phyloP scores from a whole-genome alignment of 1,139 yeast species.

The Hemisphaericaspora subhashii region DNA sequence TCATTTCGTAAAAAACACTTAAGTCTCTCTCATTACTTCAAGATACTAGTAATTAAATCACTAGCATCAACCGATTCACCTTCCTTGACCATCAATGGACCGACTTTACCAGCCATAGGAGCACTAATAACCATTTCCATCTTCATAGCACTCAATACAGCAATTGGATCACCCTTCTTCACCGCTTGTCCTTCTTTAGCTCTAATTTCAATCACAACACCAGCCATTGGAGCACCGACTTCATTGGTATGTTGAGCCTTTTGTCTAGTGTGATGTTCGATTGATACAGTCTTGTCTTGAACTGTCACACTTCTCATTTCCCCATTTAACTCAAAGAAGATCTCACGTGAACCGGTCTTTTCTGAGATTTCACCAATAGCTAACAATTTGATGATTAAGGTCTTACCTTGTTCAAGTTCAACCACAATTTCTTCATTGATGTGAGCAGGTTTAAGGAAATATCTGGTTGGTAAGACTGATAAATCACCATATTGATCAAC shows the following conservation, averaged over 20 bases:
- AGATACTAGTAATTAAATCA: slow-evolving; percentile 61
- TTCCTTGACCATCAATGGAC: slow-evolving; percentile 73
- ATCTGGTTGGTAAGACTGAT: slow-evolving; percentile 89
- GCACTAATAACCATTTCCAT: slow-evolving; percentile 99
- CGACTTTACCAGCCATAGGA: slow-evolving; percentile 81
- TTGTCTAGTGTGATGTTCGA: slow-evolving; percentile 82
- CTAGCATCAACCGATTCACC: slow-evolving; percentile 96
- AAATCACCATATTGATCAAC: slow-evolving; percentile 85
- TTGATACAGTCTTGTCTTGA: slow-evolving; percentile 81
- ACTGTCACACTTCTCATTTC: slow-evolving; percentile 95
- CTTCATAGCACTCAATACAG: slow-evolving; percentile 97
- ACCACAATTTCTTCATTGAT: slow-evolving; percentile 88
- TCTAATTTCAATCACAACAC: slow-evolving; percentile 94
- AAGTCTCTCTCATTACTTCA: slow-evolving; percentile 18
- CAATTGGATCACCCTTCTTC: slow-evolving; percentile 95
- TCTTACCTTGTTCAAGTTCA: slow-evolving; percentile 93
- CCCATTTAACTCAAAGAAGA: slow-evolving; percentile 96
- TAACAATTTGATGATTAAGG: slow-evolving; percentile 83
- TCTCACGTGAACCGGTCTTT: slow-evolving; percentile 91
- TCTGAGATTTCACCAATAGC: slow-evolving; percentile 89
- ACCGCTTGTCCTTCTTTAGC: slow-evolving; percentile 84
- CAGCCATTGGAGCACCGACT: slow-evolving; percentile 99
- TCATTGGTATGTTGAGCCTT: slow-evolving; percentile 94
- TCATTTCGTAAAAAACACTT: neutral
- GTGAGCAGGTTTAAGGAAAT: slow-evolving; percentile 82